Evolutionary conservation across 1,284 basidiomycete species (phyloP).

Genomic region (Xerocomus nothofagi): DNA sequence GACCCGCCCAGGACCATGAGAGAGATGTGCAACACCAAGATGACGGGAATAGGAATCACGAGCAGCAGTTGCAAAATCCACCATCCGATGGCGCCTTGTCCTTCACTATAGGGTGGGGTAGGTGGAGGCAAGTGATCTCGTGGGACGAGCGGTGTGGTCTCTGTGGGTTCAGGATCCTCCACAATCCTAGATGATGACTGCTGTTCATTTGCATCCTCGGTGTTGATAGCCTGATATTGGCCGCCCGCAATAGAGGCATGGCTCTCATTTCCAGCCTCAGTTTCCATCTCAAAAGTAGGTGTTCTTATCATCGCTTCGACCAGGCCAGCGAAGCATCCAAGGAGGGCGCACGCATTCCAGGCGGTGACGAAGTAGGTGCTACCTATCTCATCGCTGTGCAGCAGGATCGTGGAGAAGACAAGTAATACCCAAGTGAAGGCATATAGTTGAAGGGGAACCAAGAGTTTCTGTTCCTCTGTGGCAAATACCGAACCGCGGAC

Average conservation of each 20-base stretch:
- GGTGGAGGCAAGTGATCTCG: constrained; percentile 27
- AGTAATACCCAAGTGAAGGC: constrained; percentile 59
- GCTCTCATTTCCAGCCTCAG: constrained; percentile 3
- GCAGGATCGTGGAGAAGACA: constrained; percentile 46
- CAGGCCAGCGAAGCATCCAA: constrained; percentile 47
- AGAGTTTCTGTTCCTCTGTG: constrained; percentile 44
- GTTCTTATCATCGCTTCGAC: constrained; percentile 38
- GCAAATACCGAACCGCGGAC: constrained; percentile 7
- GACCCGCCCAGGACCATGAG: constrained; percentile 51
- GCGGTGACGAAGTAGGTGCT: constrained; percentile 57
- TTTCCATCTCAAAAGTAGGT: constrained; percentile 22
- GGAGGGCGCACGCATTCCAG: constrained; percentile 53
- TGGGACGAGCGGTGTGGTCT: constrained; percentile 52
- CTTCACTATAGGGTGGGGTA: constrained; percentile 26
- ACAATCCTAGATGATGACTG: constrained; percentile 22
- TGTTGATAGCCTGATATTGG: constrained; percentile 31
- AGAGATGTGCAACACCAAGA: constrained; percentile 57
- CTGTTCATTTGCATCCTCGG: constrained; percentile 14
- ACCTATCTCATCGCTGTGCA: constrained; percentile 47
- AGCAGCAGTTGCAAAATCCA: constrained; percentile 66
- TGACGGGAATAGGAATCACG: constrained; percentile 55
- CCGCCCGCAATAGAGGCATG: constrained; percentile 13
- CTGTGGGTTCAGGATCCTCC: constrained; percentile 41
- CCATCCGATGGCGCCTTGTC: constrained; percentile 46
- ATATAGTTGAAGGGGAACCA: constrained; percentile 49